Evolutionary conservation across 176 grass and related monocot species (phyloP).

Genomic region (Rhynchospora pubera): DNA sequence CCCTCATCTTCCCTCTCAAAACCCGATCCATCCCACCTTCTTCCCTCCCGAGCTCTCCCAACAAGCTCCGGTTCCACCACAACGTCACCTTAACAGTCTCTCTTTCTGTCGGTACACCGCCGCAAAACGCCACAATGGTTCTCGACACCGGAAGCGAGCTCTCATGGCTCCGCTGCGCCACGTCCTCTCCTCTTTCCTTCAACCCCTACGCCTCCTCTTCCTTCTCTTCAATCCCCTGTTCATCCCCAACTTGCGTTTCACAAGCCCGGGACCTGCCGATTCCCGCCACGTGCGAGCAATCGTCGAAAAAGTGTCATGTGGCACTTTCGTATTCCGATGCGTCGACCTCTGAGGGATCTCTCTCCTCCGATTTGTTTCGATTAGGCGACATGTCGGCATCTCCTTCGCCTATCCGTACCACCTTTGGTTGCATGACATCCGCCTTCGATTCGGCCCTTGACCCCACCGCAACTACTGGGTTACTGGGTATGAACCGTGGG

Average conservation of each 20-base stretch:
- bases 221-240: constrained; percentile 68
- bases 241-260: constrained; percentile 47
- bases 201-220: constrained; percentile 34
- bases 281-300: constrained; percentile 58
- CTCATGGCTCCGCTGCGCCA: constrained; percentile 67
- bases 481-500: constrained; percentile 91
- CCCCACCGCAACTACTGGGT: constrained; percentile 34
- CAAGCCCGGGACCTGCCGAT: constrained; percentile 48
- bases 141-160: constrained; percentile 98
- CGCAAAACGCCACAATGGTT: constrained; percentile 82
- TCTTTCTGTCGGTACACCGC: constrained; percentile 68
- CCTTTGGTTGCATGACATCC: constrained; percentile 75
- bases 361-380: constrained; percentile 66
- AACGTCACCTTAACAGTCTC: constrained; percentile 86
- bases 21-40: constrained; percentile 44
- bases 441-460: constrained; percentile 55
- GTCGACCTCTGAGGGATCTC: constrained; percentile 69
- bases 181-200: constrained; percentile 20
- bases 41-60: constrained; percentile 43
- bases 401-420: constrained; percentile 41
- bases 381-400: constrained; percentile 30
- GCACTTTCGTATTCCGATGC: constrained; percentile 74
- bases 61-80: constrained; percentile 94
- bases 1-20: constrained; percentile 41
- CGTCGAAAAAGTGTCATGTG: constrained; percentile 49